A percentile compares a stretch with the other conserved stretches of the same genome.
These are phyloP conservation scores for Fusarium newnesense DNA, from an alignment of 2,329 filamentous ascomycete species.

Conservation along the genomic window DNA sequence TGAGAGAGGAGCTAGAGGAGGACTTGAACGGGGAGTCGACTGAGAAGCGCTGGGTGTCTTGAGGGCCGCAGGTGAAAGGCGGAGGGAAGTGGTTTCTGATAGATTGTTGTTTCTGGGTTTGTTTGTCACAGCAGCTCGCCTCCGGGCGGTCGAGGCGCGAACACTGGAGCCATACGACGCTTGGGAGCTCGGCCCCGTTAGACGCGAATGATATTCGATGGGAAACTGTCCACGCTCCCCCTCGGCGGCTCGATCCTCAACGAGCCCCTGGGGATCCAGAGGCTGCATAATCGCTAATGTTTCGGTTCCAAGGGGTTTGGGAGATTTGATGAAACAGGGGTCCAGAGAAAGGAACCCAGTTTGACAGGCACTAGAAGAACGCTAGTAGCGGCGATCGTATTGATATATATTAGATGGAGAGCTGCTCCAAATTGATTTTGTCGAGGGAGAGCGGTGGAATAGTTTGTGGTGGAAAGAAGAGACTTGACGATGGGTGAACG, in stretches of 20 bases:
- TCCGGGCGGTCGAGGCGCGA: conserved; percentile 28
- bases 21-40: conserved; percentile 19
- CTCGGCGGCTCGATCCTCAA: conserved; percentile 26
- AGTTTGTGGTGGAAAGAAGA: neutral
- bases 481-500: neutral
- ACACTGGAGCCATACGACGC: conserved; percentile 34
- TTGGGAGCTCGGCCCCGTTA: conserved; percentile 30
- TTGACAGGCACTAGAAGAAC: conserved; percentile 23
- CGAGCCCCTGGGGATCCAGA: conserved; percentile 40
- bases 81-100: conserved; percentile 35
- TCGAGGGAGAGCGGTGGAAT: neutral
- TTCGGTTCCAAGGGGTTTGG: conserved; percentile 40
- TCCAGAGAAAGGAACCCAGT: conserved; percentile 34
- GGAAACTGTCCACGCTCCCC: conserved; percentile 32
- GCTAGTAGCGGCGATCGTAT: conserved; percentile 25
- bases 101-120: conserved; percentile 33
- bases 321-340: conserved; percentile 39
- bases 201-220: conserved; percentile 40
- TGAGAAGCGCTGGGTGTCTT: conserved; percentile 25
- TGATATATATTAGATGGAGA: conserved; percentile 14
- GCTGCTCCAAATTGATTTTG: neutral
- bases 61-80: conserved; percentile 29
- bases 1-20: conserved; percentile 14
- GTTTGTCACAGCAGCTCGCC: conserved; percentile 31
- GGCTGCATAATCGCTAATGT: conserved; percentile 46